These are phyloP conservation scores for Hebeloma cylindrosporum DNA, from an alignment of 768 basidiomycete genomes.

Conservation along the genomic window DNA sequence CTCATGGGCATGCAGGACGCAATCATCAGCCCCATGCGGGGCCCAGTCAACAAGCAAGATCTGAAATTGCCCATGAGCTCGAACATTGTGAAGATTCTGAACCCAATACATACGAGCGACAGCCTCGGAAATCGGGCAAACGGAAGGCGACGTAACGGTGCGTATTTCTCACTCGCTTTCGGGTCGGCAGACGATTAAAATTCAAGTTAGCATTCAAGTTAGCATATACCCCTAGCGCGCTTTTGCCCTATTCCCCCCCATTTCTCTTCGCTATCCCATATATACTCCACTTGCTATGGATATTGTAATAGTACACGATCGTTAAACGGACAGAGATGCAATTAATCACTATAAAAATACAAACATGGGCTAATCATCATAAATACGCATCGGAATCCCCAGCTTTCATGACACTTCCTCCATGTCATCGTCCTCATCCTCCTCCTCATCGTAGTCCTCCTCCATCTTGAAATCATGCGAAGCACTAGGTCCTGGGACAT, in stretches of 20 bases:
- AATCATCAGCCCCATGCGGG: conserved; percentile 10
- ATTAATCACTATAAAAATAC: background rate
- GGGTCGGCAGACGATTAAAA: conserved; percentile 5
- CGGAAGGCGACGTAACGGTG: conserved; percentile 32
- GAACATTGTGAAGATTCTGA: conserved; percentile 29
- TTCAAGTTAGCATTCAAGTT: background rate
- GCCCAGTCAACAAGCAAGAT: conserved; percentile 6
- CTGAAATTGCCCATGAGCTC: conserved; percentile 18
- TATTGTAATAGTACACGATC: no score
- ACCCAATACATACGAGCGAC: conserved; percentile 53
- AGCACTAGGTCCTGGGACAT: conserved; percentile 40
- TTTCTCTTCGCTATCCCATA: no score
- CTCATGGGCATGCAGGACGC: conserved; percentile 19
- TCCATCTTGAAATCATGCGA: conserved; percentile 12
- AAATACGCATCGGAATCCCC: conserved; percentile 58
- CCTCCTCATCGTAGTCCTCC: conserved; percentile 42
- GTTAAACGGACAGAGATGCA: background rate
- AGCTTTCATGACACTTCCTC: conserved; percentile 35
- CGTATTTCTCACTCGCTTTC: conserved; percentile 5
- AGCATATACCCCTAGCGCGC: background rate
- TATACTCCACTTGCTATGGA: no score
- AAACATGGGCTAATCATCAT: conserved; percentile 70
- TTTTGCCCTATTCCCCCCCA: no score
- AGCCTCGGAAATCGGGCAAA: conserved; percentile 36
- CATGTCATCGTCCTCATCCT: conserved; percentile 15